Base-by-base conservation (phyloP, 148 eudicot genomes). In the Pharnaceum exiguum region DNA sequence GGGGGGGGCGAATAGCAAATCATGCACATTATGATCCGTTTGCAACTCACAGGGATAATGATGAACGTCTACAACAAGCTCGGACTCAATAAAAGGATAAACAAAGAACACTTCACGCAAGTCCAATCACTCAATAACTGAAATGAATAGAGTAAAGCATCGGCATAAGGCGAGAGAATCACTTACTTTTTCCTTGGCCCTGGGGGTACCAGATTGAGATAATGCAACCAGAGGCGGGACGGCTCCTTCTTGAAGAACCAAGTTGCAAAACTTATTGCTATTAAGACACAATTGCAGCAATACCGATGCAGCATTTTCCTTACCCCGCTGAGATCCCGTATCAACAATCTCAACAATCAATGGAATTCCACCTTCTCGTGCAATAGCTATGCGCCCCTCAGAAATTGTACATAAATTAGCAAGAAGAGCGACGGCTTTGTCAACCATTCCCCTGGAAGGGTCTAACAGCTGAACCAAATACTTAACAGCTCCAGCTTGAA, bases 191-290 rank as follows among this genome's bases (percentile, higher is more conserved):
- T 93, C 99, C 59, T 80, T 89, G 7, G 95, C 95, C 73, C 99
- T 75, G 26, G 85, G 70, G 21, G 96, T 89, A 40, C 99, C 99
- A 10, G 87, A 72, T 68, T 89, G 96, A 58, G 99, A 94, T 37
- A 94, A 69, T 5, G 91, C 82, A 11, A 94, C 96, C 24, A 94
- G 95, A 47, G 99, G 96, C 13, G 99, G 99, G 46, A 94, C 89
- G n/a, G 96, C 99, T n/a, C 99, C 99, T 84, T 94, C 99, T 67
- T 89, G 95, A 58, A 94, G 76, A 67, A 94, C 91, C 70, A 82
- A 67, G 28, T 77, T 77, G 72, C 96, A 89, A 60, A 69, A 73
- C 63, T 86, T 86, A 52, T 68, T 54, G 59, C 75, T 89, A 61
- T 80, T 75, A 10, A 86, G 78, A 71, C 99, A 94, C 53, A 94